These are phyloP conservation scores for Carex pumila DNA, from an alignment of 176 grass and related monocot genomes.

Conservation along the genomic window DNA sequence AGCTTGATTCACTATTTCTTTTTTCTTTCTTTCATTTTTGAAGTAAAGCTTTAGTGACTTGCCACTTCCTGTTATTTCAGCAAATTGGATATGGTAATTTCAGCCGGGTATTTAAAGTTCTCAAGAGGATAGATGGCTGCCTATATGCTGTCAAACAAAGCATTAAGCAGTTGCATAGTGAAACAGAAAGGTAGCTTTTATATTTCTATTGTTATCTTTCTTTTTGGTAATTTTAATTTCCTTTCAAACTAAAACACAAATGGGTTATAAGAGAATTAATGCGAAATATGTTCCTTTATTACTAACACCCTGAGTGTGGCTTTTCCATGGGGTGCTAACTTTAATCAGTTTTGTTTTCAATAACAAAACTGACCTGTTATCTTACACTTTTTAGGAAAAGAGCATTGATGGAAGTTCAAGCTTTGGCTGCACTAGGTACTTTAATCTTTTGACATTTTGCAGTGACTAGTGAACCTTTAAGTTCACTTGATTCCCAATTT, in stretches of 20 bases:
- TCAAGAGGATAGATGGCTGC: slow-evolving; percentile 95
- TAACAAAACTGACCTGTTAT: slow-evolving; percentile 21
- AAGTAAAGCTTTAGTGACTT: slow-evolving; percentile 15
- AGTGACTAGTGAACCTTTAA: not conserved
- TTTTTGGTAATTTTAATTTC: not conserved
- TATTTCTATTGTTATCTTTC: not conserved
- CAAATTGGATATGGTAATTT: slow-evolving; percentile 94
- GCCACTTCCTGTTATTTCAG: slow-evolving; percentile 34
- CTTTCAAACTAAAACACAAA: not conserved
- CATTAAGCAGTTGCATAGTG: slow-evolving; percentile 64
- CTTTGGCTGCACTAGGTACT: slow-evolving; percentile 83
- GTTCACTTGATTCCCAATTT: not conserved
- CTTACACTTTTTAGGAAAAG: slow-evolving; percentile 52
- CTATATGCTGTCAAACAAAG: slow-evolving; percentile 92
- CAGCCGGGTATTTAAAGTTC: slow-evolving; percentile 87
- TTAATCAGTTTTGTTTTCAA: not conserved
- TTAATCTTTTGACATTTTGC: slow-evolving; percentile 16
- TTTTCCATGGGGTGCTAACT: not conserved
- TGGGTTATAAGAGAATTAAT: not conserved
- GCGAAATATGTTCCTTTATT: not conserved
- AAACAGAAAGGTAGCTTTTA: slow-evolving; percentile 68
- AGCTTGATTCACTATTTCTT: not conserved
- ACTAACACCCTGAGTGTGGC: not conserved
- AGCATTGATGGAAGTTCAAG: slow-evolving; percentile 96
- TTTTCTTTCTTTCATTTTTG: not conserved